These are phyloP conservation scores for Paramecium octaurelia DNA, from an alignment of 73 alveolate species.

Conservation along the genomic window DNA sequence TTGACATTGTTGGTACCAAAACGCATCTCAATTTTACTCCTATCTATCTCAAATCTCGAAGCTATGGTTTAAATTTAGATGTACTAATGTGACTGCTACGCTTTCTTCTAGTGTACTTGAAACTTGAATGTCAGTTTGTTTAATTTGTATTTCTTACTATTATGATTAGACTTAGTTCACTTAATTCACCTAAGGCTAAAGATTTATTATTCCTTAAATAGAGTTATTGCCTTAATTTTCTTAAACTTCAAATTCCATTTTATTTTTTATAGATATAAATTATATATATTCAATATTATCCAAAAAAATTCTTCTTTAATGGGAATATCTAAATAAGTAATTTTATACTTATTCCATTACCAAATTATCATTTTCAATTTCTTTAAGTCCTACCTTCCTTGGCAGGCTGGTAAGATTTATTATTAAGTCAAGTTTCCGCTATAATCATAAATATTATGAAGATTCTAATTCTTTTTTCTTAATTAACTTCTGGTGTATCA, in stretches of 20 bases:
- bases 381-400: too few relatives aligned
- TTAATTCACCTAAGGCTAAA: not conserved
- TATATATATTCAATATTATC: not conserved
- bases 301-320: not conserved
- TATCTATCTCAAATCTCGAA: conserved; percentile 87
- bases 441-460: too few relatives aligned
- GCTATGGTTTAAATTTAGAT: not conserved
- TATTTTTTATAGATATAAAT: not conserved
- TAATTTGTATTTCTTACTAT: not conserved
- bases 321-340: not conserved
- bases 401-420: too few relatives aligned
- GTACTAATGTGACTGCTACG: conserved; percentile 40
- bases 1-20: conserved; percentile 62
- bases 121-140: not conserved
- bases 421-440: too few relatives aligned
- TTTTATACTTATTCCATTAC: too few relatives aligned
- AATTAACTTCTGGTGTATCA: too few relatives aligned
- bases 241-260: not conserved
- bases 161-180: not conserved
- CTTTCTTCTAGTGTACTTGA: conserved; percentile 57
- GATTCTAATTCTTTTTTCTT: too few relatives aligned
- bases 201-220: not conserved
- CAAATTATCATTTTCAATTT: too few relatives aligned
- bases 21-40: conserved; percentile 88
- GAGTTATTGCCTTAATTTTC: not conserved